Conservation (phyloP, 106 monocot species). For the Hemerocallis citrina region DNA sequence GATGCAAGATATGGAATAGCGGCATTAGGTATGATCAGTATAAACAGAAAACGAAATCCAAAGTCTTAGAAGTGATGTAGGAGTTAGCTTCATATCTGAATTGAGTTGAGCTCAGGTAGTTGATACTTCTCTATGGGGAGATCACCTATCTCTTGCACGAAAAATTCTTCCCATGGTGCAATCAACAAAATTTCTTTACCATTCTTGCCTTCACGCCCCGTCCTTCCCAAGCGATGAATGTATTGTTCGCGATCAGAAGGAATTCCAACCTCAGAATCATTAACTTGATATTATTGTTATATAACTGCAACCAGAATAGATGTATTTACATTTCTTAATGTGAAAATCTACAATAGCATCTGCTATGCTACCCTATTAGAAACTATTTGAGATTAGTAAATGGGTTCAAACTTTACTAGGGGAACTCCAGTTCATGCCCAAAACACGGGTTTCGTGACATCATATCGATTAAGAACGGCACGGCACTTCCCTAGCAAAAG, state of each 20-base stretch:
- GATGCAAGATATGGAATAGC: too few relatives aligned
- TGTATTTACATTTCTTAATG: background rate
- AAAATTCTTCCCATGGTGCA: constrained; percentile 94
- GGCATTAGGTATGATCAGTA: background rate
- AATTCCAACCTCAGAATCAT: constrained; percentile 60
- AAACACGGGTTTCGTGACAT: too few relatives aligned
- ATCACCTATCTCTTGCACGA: constrained; percentile 73
- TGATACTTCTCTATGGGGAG: constrained; percentile 59
- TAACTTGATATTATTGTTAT: background rate
- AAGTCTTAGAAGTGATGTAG: too few relatives aligned
- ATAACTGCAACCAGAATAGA: background rate
- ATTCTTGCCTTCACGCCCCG: constrained; percentile 70
- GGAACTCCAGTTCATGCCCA: too few relatives aligned
- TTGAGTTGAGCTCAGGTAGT: constrained; percentile 36
- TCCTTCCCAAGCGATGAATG: constrained; percentile 89
- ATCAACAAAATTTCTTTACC: constrained; percentile 74
- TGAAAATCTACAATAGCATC: too few relatives aligned
- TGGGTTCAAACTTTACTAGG: too few relatives aligned
- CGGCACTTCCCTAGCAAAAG: too few relatives aligned
- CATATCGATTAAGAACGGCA: too few relatives aligned
- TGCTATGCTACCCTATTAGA: too few relatives aligned
- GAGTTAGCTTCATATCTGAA: constrained; percentile 33
- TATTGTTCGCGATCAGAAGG: constrained; percentile 90
- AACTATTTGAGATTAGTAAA: too few relatives aligned
- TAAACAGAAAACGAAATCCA: background rate